Conservation (phyloP, 169 alveolate genomes). For the Plasmodium yoelii region DNA sequence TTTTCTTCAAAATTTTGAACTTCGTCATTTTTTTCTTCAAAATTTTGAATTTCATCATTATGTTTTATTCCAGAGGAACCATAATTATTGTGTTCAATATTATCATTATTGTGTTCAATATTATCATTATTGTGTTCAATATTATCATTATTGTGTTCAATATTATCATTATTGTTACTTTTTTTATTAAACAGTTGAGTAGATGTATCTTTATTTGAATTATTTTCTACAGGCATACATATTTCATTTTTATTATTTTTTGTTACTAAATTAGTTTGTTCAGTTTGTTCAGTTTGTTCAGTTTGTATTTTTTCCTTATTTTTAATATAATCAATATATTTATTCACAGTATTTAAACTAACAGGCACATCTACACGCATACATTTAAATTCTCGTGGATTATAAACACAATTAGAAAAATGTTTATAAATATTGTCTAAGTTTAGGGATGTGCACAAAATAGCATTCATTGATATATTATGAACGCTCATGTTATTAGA, state of each 20-base stretch:
- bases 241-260: not conserved
- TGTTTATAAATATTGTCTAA: slow-evolving; percentile 55
- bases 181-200: not conserved
- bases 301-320: not conserved
- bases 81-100: not conserved
- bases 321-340: slow-evolving; percentile 20
- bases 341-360: slow-evolving; percentile 24
- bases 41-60: not conserved
- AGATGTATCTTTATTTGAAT: not conserved
- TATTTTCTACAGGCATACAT: not conserved
- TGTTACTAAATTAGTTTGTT: not conserved
- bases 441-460: slow-evolving; percentile 78
- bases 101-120: too few relatives aligned
- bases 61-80: not conserved
- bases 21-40: not conserved
- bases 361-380: slow-evolving; percentile 83
- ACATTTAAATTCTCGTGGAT: slow-evolving; percentile 84
- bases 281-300: not conserved
- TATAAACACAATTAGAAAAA: slow-evolving; percentile 81
- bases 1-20: not conserved
- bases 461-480: slow-evolving; percentile 81
- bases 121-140: not conserved
- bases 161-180: not conserved
- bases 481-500: slow-evolving; percentile 79
- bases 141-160: too few relatives aligned